These are phyloP conservation scores for Neurospora discreta DNA, from an alignment of 495 filamentous ascomycete species.

Conservation along the genomic window DNA sequence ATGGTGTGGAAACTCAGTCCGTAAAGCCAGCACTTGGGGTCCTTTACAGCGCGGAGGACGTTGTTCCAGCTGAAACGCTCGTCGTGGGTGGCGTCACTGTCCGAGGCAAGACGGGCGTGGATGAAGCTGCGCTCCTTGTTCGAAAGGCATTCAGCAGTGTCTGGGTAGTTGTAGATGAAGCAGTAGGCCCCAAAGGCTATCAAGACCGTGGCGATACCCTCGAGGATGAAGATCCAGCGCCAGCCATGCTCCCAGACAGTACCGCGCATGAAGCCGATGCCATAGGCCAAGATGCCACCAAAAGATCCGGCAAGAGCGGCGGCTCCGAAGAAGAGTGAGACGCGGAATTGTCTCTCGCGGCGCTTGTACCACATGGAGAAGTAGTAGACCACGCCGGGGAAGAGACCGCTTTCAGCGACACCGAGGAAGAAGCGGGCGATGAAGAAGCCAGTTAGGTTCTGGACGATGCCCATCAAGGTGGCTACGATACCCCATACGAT, in stretches of 20 bases:
- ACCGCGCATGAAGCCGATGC: conserved; percentile 50
- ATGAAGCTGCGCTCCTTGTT: conserved; percentile 52
- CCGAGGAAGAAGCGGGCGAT: conserved; percentile 52
- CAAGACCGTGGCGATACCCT: conserved; percentile 57
- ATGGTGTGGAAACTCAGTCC: conserved; percentile 63
- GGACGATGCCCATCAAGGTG: conserved; percentile 57
- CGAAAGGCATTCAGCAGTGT: conserved; percentile 55
- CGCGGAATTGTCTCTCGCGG: conserved; percentile 56
- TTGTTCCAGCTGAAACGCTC: conserved; percentile 58
- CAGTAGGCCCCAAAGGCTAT: conserved; percentile 52
- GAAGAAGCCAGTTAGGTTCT: conserved; percentile 55
- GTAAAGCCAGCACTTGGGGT: conserved; percentile 68
- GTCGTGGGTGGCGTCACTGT: conserved; percentile 48
- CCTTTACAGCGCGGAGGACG: conserved; percentile 50
- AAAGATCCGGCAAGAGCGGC: conserved; percentile 70
- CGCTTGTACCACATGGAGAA: conserved; percentile 81
- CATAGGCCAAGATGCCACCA: conserved; percentile 63
- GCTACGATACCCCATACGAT: conserved; percentile 49
- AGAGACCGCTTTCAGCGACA: conserved; percentile 47
- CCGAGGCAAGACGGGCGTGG: conserved; percentile 45
- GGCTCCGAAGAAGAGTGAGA: conserved; percentile 66
- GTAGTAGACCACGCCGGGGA: conserved; percentile 70
- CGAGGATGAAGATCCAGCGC: conserved; percentile 78
- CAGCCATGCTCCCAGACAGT: conserved; percentile 58
- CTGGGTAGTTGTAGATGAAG: conserved; percentile 65